phyloP scores from a whole-genome alignment of 331 rosid species.

The Ulmus americana region DNA sequence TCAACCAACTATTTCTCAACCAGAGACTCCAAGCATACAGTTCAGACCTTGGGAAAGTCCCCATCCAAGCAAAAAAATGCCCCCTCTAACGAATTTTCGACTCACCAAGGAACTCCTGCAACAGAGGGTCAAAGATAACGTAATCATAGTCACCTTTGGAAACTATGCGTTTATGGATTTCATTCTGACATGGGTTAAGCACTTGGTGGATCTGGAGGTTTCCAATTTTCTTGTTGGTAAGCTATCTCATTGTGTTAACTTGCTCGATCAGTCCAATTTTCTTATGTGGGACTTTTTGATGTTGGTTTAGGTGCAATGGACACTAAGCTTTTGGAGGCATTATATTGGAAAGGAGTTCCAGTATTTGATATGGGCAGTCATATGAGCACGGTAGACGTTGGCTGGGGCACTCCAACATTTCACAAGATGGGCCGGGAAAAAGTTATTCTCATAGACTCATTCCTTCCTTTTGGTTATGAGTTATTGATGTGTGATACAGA shows the following conservation, averaged over 20 bases:
- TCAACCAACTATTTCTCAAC: constrained; percentile 22
- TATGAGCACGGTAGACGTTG: constrained; percentile 92
- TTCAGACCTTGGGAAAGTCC: constrained; percentile 53
- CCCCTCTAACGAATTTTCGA: constrained; percentile 48
- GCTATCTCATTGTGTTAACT: constrained; percentile 15
- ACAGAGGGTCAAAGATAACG: constrained; percentile 69
- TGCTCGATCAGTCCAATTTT: not conserved
- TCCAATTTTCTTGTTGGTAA: constrained; percentile 90
- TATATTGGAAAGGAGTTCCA: constrained; percentile 89
- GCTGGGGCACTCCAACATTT: constrained; percentile 96
- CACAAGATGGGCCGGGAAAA: constrained; percentile 99
- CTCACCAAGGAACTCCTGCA: constrained; percentile 67
- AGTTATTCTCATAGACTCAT: constrained; percentile 69
- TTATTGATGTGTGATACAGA: constrained; percentile 97
- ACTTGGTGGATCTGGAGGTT: constrained; percentile 62
- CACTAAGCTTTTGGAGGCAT: constrained; percentile 78
- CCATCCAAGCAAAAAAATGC: constrained; percentile 46
- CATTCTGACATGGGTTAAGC: constrained; percentile 85
- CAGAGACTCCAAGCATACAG: constrained; percentile 24
- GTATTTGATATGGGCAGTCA: constrained; percentile 98
- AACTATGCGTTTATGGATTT: constrained; percentile 97
- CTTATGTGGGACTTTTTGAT: not conserved
- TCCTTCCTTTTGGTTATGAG: constrained; percentile 79
- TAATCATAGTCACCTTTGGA: constrained; percentile 83
- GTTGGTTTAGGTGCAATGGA: constrained; percentile 89